These are phyloP conservation scores for Apiospora rasikravindrae DNA, from an alignment of 2,329 filamentous ascomycete species.

Conservation along the genomic window DNA sequence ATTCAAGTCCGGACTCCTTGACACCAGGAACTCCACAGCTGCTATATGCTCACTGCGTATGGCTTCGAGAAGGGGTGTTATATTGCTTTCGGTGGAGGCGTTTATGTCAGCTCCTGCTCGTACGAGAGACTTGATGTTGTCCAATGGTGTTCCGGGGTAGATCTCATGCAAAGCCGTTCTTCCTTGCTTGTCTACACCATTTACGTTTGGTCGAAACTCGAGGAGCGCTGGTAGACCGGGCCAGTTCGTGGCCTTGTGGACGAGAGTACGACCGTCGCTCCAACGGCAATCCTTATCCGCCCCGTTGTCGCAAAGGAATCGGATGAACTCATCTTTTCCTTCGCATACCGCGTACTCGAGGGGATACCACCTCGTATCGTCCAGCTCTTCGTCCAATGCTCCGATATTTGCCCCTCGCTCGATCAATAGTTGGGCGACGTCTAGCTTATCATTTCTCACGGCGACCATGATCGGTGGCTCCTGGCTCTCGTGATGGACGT, in stretches of 20 bases:
- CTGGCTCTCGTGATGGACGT: not conserved
- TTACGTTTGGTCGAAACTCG: not conserved
- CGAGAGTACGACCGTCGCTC: not conserved
- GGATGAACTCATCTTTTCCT: not conserved
- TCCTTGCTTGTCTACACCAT: not conserved
- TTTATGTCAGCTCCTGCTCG: not conserved
- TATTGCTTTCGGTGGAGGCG: accelerated
- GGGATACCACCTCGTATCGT: not conserved
- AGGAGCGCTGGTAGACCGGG: not conserved
- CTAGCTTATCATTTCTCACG: not conserved
- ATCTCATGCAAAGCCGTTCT: not conserved
- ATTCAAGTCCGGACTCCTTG: not conserved
- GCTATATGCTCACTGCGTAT: not conserved
- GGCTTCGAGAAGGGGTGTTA: not conserved
- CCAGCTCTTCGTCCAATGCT: not conserved
- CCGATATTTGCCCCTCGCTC: not conserved
- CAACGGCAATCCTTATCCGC: not conserved
- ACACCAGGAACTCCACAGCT: not conserved
- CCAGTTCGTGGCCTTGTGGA: not conserved
- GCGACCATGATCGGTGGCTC: not conserved
- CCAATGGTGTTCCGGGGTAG: not conserved
- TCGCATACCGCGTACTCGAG: not conserved
- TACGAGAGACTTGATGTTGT: not conserved
- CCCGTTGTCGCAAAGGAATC: not conserved
- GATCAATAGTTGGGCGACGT: not conserved